Percentiles rank a stretch among this genome's conserved stretches.
These are phyloP conservation scores for Diatrype stigma DNA, from an alignment of 2,329 filamentous ascomycete species.

Conservation along the genomic window DNA sequence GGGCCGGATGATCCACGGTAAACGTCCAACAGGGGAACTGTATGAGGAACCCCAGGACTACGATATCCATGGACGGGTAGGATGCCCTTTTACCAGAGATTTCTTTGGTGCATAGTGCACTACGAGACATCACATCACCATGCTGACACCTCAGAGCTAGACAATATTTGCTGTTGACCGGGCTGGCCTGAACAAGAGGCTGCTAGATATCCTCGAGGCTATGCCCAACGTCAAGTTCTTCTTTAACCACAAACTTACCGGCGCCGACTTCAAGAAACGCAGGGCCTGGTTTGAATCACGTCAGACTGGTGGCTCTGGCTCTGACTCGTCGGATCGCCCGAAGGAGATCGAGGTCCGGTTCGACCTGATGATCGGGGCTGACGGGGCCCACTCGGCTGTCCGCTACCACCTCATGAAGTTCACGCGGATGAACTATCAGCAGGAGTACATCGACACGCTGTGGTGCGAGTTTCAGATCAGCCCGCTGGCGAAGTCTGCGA, in stretches of 20 bases:
- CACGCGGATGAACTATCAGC: conserved; percentile 81
- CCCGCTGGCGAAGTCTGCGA: conserved; percentile 34
- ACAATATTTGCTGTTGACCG: conserved; percentile 84
- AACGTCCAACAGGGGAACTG: conserved; percentile 57
- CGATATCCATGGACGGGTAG: conserved; percentile 80
- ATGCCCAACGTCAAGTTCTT: conserved; percentile 87
- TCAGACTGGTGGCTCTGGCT: conserved; percentile 29
- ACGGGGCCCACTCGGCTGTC: conserved; percentile 89
- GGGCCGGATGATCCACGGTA: conserved; percentile 92
- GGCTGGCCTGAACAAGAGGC: conserved; percentile 72
- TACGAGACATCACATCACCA: too few species aligned
- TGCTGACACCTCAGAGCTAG: conserved; percentile 38
- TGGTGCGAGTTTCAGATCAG: conserved; percentile 95
- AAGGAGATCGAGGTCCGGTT: conserved; percentile 80
- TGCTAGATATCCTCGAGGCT: conserved; percentile 78
- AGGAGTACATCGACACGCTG: conserved; percentile 91
- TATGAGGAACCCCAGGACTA: conserved; percentile 83
- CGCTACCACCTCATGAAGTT: conserved; percentile 97
- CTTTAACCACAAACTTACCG: conserved; percentile 91
- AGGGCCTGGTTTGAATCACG: conserved; percentile 82
- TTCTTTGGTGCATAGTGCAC: too few species aligned
- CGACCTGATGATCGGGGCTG: conserved; percentile 89
- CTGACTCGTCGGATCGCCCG: conserved; percentile 42
- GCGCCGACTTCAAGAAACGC: conserved; percentile 74
- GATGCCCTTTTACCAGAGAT: conserved; percentile 17